Evolutionary conservation across 2,329 filamentous ascomycete genomes (phyloP), one percentile per base, ranked within the genome.

Genomic region (Nothophoma quercina): DNA sequence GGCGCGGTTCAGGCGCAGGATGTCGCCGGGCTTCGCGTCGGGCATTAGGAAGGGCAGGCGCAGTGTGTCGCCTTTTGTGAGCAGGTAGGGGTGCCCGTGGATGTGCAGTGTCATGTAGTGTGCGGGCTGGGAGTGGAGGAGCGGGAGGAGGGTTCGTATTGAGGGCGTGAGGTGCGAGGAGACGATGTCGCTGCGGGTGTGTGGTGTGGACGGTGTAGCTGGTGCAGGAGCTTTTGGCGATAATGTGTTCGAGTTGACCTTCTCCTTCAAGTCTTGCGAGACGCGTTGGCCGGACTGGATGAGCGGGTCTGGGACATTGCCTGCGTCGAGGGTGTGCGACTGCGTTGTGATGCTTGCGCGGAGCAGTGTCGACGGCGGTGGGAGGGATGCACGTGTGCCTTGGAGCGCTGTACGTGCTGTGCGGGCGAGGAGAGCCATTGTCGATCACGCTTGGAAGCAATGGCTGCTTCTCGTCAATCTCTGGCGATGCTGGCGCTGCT

Each of bases 1-100:
- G 19, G 92, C 95, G 49, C 92, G 88, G 78, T 96, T 93, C 51
- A 99, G 83, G 6, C 93, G 89, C 55, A 99, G 81, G 29, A 96
- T 80, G 71, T 98, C 93, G 23, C 95, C 95, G 1, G 92, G 88
- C 52, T 73, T 67, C 32, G 81, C 78, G 51, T 73, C 65, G 18
- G 76, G 74, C 78, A 81, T 81, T 15, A 76, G 72, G 67, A 81
- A 82, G 2, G 79, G 79, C 9, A 82, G 71, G 12, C 79, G 78
- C 6, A 82, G 39, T 0, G 74, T 78, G 56, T 82, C 79, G 62
- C 79, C 79, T 46, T 70, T 63, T 6, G 89, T 92, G 60, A 95
- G 83, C 25, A 95, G 88, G 78, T 93, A 95, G 6, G 89, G 88
- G 46, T 83, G 85, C 23, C 85, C 88, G 77, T 95, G 88, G 75